phyloP scores from a whole-genome alignment of 352 stramenopile species.

The Thalassiosira livingstoniorum region DNA sequence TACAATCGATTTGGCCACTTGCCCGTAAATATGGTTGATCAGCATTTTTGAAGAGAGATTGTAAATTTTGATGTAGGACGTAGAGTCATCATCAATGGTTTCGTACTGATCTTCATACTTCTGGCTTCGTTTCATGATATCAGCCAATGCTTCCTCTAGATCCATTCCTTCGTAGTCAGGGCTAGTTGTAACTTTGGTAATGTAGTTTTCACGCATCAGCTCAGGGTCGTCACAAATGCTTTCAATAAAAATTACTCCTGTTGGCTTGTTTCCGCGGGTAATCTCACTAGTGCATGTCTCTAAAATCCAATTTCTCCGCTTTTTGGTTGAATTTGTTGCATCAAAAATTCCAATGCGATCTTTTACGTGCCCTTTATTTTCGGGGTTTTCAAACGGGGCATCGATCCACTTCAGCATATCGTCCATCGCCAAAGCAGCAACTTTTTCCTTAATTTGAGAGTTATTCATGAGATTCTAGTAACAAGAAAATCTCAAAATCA shows the following conservation, averaged over 20 bases:
- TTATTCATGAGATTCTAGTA: no score
- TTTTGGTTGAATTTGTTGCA: slow-evolving; percentile 94
- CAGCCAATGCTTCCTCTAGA: slow-evolving; percentile 88
- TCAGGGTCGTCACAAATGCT: slow-evolving; percentile 93
- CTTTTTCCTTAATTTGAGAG: no score
- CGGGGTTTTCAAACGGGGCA: neutral
- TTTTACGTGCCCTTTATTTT: slow-evolving; percentile 14
- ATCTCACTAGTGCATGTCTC: slow-evolving; percentile 71
- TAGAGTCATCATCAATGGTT: slow-evolving; percentile 82
- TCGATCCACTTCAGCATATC: slow-evolving; percentile 93
- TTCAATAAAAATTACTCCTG: slow-evolving; percentile 93
- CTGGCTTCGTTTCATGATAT: slow-evolving; percentile 89
- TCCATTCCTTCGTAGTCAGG: slow-evolving; percentile 91
- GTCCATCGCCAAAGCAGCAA: slow-evolving; percentile 84
- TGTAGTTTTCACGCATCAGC: slow-evolving; percentile 91
- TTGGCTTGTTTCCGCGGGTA: slow-evolving; percentile 67
- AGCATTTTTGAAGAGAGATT: slow-evolving; percentile 85
- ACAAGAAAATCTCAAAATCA: no score
- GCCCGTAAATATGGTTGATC: slow-evolving; percentile 84
- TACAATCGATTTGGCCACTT: slow-evolving; percentile 85
- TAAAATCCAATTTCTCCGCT: slow-evolving; percentile 78
- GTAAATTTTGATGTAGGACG: slow-evolving; percentile 87
- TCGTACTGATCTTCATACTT: slow-evolving; percentile 93
- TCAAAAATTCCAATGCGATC: slow-evolving; percentile 92
- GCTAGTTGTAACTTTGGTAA: slow-evolving; percentile 87